Conservation (phyloP, 345 rosid genomes). For the Gossypium mustelinum region DNA sequence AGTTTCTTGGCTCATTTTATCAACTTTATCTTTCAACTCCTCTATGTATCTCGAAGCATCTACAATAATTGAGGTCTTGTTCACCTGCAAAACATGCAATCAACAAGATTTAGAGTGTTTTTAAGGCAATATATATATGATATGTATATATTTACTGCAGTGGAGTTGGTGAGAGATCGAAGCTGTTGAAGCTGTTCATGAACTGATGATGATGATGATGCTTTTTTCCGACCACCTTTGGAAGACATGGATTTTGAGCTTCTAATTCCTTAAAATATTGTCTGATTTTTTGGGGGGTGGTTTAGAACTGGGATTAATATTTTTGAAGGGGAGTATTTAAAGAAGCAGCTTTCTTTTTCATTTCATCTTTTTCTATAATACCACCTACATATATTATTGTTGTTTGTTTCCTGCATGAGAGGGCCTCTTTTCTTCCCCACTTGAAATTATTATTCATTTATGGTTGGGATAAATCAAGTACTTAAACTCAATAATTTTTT, state of each 20-base stretch:
- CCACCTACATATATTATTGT: not conserved
- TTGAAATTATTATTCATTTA: constrained; percentile 13
- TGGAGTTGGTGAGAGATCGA: constrained; percentile 46
- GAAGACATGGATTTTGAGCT: constrained; percentile 25
- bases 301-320: not conserved
- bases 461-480: too few species aligned
- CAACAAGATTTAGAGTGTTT: constrained; percentile 5
- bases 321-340: constrained; percentile 17
- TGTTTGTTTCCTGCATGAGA: constrained; percentile 38
- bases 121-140: not conserved
- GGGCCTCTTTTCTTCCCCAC: constrained; percentile 25
- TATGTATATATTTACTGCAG: constrained; percentile 31
- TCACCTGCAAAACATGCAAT: constrained; percentile 29
- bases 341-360: not conserved
- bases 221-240: constrained; percentile 33
- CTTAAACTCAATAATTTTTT: too few species aligned
- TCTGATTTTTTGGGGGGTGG: not conserved
- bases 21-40: constrained; percentile 52
- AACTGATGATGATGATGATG: constrained; percentile 12
- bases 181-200: constrained; percentile 34
- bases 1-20: constrained; percentile 36
- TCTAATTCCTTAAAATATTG: not conserved
- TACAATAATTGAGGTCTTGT: constrained; percentile 44
- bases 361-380: not conserved
- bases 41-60: constrained; percentile 50